Evolutionary conservation across 1,139 yeast genomes (phyloP), one percentile per base, ranked within the genome.

Genomic region (Starmera stellimalicola): DNA sequence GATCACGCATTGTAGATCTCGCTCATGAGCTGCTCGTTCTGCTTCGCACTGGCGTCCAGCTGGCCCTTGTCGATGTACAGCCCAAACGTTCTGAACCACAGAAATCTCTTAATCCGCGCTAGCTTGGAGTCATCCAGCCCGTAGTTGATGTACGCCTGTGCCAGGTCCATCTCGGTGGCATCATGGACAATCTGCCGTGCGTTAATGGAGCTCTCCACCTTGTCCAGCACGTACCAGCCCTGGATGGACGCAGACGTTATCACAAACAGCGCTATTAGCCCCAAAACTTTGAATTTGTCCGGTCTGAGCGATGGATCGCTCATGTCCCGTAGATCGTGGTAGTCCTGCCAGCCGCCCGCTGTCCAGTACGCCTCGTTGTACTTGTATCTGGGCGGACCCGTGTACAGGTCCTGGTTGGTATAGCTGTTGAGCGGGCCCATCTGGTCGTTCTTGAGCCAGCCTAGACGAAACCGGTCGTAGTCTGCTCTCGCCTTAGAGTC

Each of bases 321-420:
- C 37, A 40, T 47, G 27, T 37, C 42, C 33, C 40, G 37, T 36
- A 47, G 33, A 37, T 48, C 37, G 36, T 51, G 47, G 40, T 67
- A 70, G 46, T 80, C 88, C 40, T 77, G 83, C 88, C 88, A 80
- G 1, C 76, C 75, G 0, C 80, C 80, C 0, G 85, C 82, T 36
- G 60, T 69, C 78, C 80, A 73, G 47, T 75, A 76, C 17, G 58
- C 59, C 35, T 69, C 72, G 44, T 68, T 65, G 27, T 58, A 51
- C 33, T 42, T 34, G 27, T 38, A 40, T 22, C 30, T 39, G 22
- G 58, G 55, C 12, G 50, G 45, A 25, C 52, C 48, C 27, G 36
- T 24, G 10, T 29, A 15, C 18, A 34, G 15, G 18, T 27, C 19
- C n/a, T 31, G 30, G 6, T 18, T 12, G 6, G 44, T 44, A 24